phyloP scores from a whole-genome alignment of 371 early-diverging fungal species.

The Rhizomucor pusillus region DNA sequence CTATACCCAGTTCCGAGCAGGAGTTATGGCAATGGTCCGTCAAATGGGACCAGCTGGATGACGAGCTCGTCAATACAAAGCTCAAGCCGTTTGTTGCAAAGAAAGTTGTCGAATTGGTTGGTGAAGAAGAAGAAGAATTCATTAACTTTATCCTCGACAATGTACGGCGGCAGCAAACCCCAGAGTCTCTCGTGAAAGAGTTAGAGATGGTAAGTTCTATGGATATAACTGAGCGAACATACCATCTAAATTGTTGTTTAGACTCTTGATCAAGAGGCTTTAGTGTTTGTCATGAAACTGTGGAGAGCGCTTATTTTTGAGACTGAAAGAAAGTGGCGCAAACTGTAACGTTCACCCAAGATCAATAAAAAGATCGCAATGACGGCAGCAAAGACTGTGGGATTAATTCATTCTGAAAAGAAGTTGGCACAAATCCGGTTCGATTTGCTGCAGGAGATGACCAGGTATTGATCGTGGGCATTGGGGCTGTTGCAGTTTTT shows the following conservation, averaged over 20 bases:
- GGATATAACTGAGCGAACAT: background rate
- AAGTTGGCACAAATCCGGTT: background rate
- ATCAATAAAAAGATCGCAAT: background rate
- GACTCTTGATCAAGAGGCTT: constrained; percentile 82
- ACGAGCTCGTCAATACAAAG: constrained; percentile 59
- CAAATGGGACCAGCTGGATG: constrained; percentile 75
- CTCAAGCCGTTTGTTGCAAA: constrained; percentile 73
- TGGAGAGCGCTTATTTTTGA: constrained; percentile 88
- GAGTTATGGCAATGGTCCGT: constrained; percentile 75
- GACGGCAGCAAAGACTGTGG: background rate
- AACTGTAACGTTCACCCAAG: constrained; percentile 6
- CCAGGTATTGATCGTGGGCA: no score
- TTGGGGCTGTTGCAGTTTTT: no score
- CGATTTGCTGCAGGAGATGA: no score
- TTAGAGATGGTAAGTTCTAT: constrained; percentile 59
- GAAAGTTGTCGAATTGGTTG: constrained; percentile 75
- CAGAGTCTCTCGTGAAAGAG: constrained; percentile 62
- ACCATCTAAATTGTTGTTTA: constrained; percentile 16
- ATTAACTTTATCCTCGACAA: constrained; percentile 68
- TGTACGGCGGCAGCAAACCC: constrained; percentile 49
- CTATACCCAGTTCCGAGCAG: constrained; percentile 78
- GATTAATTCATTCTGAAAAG: background rate
- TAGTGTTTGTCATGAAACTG: constrained; percentile 76
- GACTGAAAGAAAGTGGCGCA: constrained; percentile 60
- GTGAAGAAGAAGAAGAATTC: constrained; percentile 71